phyloP scores from a whole-genome alignment of 768 basidiomycete genomes.

The Lactifluus subvellereus region DNA sequence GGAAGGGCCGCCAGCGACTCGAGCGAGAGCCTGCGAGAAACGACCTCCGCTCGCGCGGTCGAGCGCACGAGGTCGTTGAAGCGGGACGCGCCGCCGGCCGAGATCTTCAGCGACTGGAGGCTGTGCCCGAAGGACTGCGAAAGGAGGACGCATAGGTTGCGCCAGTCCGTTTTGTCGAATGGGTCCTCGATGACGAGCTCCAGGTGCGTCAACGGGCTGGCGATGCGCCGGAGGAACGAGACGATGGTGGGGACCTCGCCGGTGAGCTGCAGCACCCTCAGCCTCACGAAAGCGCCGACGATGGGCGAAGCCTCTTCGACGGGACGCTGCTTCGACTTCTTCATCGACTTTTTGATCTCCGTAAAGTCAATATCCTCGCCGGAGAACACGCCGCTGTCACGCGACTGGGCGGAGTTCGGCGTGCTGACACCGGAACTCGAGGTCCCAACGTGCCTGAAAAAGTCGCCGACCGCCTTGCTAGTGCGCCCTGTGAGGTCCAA shows the following conservation, averaged over 20 bases:
- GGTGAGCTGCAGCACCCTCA: constrained; percentile 59
- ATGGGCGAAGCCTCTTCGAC: constrained; percentile 42
- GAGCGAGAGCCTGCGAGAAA: constrained; percentile 55
- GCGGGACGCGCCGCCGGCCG: constrained; percentile 63
- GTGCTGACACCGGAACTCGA: constrained; percentile 63
- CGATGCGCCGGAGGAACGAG: constrained; percentile 65
- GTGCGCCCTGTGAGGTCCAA: constrained; percentile 68
- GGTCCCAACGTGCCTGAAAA: constrained; percentile 60
- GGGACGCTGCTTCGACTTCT: constrained; percentile 43
- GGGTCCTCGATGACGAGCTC: constrained; percentile 79
- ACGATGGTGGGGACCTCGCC: constrained; percentile 66
- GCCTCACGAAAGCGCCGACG: constrained; percentile 49
- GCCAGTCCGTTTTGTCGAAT: constrained; percentile 69
- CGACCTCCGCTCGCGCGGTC: constrained; percentile 56
- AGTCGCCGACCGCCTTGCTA: constrained; percentile 67
- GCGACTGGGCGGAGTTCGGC: constrained; percentile 60
- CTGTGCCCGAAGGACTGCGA: constrained; percentile 56
- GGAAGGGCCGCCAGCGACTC: constrained; percentile 51
- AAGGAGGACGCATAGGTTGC: constrained; percentile 57
- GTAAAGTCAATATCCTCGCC: constrained; percentile 73
- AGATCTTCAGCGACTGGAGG: constrained; percentile 54
- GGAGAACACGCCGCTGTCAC: constrained; percentile 74
- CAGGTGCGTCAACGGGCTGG: constrained; percentile 56
- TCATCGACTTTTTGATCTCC: constrained; percentile 63
- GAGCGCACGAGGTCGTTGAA: constrained; percentile 80